Conservation (phyloP, 164 flowering plant species). For the Nymphaea thermarum region DNA sequence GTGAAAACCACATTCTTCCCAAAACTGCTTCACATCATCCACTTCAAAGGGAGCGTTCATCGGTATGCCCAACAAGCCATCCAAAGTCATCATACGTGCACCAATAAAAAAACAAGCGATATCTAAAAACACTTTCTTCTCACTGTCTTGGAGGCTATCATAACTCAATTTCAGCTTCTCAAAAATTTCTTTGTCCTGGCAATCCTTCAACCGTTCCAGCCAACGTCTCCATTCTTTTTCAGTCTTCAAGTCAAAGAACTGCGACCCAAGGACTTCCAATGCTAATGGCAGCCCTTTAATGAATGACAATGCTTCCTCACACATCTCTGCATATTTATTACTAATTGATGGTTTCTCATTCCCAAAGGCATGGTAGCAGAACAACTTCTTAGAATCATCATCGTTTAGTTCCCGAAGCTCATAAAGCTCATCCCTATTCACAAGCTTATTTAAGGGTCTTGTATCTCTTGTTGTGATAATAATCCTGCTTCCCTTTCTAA, state of each 20-base stretch:
- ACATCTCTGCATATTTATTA: too few species aligned
- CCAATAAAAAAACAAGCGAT: neutral
- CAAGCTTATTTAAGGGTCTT: too few species aligned
- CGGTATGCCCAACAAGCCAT: too few species aligned
- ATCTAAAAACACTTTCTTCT: neutral
- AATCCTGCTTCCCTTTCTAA: too few species aligned
- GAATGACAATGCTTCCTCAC: neutral
- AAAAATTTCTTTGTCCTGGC: neutral
- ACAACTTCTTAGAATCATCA: too few species aligned
- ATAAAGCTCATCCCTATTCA: too few species aligned
- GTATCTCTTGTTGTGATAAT: too few species aligned
- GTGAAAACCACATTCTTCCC: neutral
- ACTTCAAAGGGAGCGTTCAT: too few species aligned
- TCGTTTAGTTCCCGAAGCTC: too few species aligned
- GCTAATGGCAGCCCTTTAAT: neutral
- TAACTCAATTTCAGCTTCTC: neutral
- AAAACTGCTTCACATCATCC: neutral
- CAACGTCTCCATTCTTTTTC: neutral
- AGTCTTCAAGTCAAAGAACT: neutral
- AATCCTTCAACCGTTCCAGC: neutral
- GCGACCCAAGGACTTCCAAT: neutral
- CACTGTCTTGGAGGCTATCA: neutral
- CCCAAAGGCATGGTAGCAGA: too few species aligned
- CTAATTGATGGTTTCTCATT: too few species aligned
- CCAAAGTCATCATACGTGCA: too few species aligned